Percentiles rank a stretch among this genome's conserved stretches.
phyloP scores from a whole-genome alignment of 139 green algal species.

The Marvania coccoides region DNA sequence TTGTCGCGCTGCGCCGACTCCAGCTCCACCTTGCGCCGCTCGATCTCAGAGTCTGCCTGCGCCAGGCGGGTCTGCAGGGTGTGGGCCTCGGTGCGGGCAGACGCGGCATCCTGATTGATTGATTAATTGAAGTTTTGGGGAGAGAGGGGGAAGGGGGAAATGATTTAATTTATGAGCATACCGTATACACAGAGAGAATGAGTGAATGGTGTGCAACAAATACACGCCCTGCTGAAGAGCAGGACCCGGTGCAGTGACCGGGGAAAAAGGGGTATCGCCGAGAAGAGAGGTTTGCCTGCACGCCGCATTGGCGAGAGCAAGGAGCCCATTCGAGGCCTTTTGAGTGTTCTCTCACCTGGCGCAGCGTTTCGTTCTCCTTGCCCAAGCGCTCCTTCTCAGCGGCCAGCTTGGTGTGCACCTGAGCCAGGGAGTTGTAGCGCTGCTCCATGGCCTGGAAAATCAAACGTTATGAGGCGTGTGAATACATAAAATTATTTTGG shows the following conservation, averaged over 20 bases:
- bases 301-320: no score
- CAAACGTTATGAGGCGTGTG: not conserved
- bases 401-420: slow-evolving; percentile 12
- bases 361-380: slow-evolving; percentile 14
- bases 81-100: slow-evolving; percentile 17
- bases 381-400: slow-evolving; percentile 30
- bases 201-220: no score
- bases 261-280: no score
- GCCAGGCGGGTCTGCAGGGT: slow-evolving; percentile 29
- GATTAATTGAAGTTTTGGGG: not conserved
- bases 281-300: no score
- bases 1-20: slow-evolving; percentile 23
- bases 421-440: slow-evolving; percentile 27
- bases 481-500: not conserved
- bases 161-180: no score
- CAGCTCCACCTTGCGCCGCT: slow-evolving; percentile 19
- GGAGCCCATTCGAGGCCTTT: not conserved
- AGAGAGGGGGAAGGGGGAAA: not conserved
- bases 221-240: no score
- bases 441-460: slow-evolving; percentile 37
- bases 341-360: not conserved
- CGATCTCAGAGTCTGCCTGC: slow-evolving; percentile 22
- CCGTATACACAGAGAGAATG: no score
- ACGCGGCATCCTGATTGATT: slow-evolving; percentile 12
- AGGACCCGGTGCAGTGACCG: no score